Conservation (phyloP, 331 rosid genomes). For the Quercus phellos region DNA sequence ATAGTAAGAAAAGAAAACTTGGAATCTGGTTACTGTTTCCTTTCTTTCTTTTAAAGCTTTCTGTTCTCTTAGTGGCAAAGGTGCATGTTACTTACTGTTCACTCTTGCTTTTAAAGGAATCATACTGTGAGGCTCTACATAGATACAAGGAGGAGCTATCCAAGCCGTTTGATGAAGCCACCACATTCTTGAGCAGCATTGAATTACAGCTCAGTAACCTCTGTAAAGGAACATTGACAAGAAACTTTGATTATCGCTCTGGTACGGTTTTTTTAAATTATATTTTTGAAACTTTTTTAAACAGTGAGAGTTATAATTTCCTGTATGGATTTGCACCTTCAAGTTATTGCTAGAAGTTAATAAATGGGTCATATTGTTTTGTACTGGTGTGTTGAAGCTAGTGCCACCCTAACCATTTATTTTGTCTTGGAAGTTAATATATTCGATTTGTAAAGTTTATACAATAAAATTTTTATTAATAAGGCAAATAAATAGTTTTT, state of each 20-base stretch:
- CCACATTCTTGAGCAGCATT: conserved; percentile 51
- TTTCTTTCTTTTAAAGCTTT: neutral
- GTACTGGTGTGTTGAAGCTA: neutral
- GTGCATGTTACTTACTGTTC: neutral
- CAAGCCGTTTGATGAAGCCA: conserved; percentile 67
- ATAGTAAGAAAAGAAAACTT: no score
- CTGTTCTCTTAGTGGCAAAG: neutral
- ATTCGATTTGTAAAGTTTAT: neutral
- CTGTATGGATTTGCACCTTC: neutral
- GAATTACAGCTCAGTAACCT: conserved; percentile 62
- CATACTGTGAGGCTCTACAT: conserved; percentile 60
- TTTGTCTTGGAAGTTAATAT: neutral
- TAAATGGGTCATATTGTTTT: neutral
- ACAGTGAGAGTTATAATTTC: neutral
- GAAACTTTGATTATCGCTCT: conserved; percentile 30
- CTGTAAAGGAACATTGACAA: conserved; percentile 50
- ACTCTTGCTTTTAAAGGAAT: conserved; percentile 39
- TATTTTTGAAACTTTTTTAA: neutral
- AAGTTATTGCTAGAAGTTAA: neutral
- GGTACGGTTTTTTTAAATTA: conserved; percentile 15
- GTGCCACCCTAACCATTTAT: neutral
- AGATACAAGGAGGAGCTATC: conserved; percentile 62
- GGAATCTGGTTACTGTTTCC: neutral
- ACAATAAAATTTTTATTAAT: neutral
- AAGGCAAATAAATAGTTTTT: neutral